These are phyloP conservation scores for Leccinum subtestaceum DNA, from an alignment of 768 basidiomycete genomes.

Conservation along the genomic window DNA sequence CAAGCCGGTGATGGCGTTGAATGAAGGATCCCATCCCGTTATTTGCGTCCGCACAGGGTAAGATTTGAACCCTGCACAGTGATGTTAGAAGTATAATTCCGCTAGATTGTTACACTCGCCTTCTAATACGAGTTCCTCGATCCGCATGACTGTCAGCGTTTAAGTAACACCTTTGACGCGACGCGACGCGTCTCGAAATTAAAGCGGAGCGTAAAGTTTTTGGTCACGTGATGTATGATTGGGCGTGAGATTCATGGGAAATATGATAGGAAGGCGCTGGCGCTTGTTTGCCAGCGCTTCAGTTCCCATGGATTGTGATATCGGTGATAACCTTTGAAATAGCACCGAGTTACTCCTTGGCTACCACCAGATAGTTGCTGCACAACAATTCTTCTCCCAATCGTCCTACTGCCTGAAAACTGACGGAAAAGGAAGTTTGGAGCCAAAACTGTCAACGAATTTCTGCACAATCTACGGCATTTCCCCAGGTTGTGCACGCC, in stretches of 20 bases:
- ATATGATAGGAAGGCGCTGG: conserved; percentile 1
- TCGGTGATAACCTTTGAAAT: background rate
- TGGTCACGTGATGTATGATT: conserved; percentile 14
- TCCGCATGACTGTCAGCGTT: conserved; percentile 61
- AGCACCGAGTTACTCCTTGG: background rate
- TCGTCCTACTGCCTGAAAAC: background rate
- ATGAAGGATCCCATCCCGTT: conserved; percentile 94
- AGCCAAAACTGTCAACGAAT: conserved; percentile 9
- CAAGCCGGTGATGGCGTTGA: conserved; percentile 97
- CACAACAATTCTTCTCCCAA: background rate
- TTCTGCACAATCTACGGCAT: conserved; percentile 12
- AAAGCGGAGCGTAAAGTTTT: conserved; percentile 23
- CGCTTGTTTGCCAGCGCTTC: conserved; percentile 17
- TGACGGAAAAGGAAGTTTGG: conserved; percentile 21
- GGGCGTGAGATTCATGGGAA: background rate
- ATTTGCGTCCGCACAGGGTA: conserved; percentile 96
- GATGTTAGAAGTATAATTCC: background rate
- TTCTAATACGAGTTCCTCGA: conserved; percentile 94
- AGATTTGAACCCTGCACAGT: conserved; percentile 83
- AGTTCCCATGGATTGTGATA: background rate
- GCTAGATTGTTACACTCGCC: conserved; percentile 39
- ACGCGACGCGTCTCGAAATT: conserved; percentile 31
- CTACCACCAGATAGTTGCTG: background rate
- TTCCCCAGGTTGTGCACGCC: conserved; percentile 1
- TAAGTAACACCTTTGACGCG: conserved; percentile 15